Evolutionary conservation across 257 asterid genomes (phyloP).

Genomic region (Haberlea rhodopensis): DNA sequence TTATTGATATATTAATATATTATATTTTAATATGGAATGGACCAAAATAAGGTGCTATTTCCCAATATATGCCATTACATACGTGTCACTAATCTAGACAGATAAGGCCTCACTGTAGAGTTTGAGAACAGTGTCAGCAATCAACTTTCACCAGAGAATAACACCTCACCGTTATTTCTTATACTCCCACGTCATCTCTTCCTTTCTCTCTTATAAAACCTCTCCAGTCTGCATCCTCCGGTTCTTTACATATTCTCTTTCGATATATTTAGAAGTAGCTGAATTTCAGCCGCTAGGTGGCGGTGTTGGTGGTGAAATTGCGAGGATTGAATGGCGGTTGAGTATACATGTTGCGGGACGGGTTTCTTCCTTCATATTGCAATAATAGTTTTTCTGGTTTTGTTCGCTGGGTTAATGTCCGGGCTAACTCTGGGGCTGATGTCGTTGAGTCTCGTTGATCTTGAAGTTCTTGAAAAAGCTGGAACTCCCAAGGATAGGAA

Average conservation of each 20-base stretch:
- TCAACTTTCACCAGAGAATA: not conserved
- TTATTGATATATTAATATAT: too few relatives aligned
- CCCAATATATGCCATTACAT: too few relatives aligned
- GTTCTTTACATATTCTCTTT: not conserved
- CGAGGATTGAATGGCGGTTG: constrained; percentile 70
- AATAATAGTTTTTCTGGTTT: constrained; percentile 52
- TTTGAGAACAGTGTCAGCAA: not conserved
- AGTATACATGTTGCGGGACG: constrained; percentile 65
- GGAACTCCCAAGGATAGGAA: constrained; percentile 69
- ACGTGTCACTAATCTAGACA: not conserved
- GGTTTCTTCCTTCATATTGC: constrained; percentile 64
- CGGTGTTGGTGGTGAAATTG: not conserved
- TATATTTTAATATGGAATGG: too few relatives aligned
- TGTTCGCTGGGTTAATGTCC: constrained; percentile 93
- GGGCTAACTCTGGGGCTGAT: constrained; percentile 96
- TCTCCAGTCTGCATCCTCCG: not conserved
- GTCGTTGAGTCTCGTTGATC: constrained; percentile 97
- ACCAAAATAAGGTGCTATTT: too few relatives aligned
- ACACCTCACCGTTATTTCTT: not conserved
- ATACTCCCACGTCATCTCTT: not conserved
- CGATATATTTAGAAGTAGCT: not conserved
- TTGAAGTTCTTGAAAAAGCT: constrained; percentile 88
- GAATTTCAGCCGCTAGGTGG: not conserved
- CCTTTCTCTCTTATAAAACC: not conserved
- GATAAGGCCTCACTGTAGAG: not conserved